A percentile compares a stretch with the other conserved stretches of the same genome.
phyloP scores from a whole-genome alignment of 2,329 filamentous ascomycete species.

The Colletotrichum sp. region DNA sequence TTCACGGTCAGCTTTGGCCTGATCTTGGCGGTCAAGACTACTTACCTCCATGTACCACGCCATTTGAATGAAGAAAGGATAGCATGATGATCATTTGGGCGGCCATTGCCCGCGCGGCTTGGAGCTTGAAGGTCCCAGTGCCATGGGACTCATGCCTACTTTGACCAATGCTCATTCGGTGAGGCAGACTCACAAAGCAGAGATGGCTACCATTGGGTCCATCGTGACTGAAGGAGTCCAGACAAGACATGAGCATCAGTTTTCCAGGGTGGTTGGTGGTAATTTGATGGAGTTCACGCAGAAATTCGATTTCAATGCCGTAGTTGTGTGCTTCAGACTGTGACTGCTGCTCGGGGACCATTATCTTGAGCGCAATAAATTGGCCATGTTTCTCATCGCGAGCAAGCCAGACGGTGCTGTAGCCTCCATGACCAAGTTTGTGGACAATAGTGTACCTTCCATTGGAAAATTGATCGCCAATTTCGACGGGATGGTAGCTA shows the following conservation, averaged over 20 bases:
- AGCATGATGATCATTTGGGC: neutral
- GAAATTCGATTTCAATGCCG: neutral
- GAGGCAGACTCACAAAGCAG: neutral
- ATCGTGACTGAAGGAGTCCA: neutral
- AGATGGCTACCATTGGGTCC: neutral
- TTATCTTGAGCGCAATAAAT: accelerated
- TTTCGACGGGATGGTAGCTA: neutral
- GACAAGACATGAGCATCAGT: neutral
- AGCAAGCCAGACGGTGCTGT: neutral
- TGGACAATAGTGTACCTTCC: neutral
- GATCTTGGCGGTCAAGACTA: no score
- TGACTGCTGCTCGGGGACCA: neutral
- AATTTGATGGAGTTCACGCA: neutral
- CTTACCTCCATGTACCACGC: neutral
- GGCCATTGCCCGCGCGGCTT: neutral
- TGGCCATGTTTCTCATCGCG: accelerated
- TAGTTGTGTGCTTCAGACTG: neutral
- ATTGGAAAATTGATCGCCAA: neutral
- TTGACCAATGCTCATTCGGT: neutral
- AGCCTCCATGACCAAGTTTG: neutral
- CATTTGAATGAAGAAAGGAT: neutral
- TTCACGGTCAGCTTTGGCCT: neutral
- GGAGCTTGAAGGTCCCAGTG: accelerated
- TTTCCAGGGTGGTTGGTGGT: neutral
- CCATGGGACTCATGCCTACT: neutral